Evolutionary conservation across 768 basidiomycete genomes (phyloP).

Genomic region (Phylloporus arenicola): DNA sequence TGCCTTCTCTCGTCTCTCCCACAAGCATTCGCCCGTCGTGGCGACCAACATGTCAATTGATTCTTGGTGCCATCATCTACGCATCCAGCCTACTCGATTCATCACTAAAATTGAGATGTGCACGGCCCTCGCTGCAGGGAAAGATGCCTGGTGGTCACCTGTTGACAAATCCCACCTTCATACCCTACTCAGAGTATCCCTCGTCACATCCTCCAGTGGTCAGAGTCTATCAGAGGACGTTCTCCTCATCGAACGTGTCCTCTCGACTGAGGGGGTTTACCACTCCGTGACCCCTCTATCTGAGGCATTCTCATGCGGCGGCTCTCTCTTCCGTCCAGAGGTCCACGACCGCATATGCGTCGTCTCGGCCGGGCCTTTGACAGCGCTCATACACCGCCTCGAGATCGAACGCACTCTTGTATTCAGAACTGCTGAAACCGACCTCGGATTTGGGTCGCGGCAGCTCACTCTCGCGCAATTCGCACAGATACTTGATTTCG

Average conservation of each 20-base stretch:
- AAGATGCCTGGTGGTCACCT: background rate
- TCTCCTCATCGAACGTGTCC: background rate
- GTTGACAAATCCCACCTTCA: background rate
- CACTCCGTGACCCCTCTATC: constrained; percentile 2
- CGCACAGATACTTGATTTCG: constrained; percentile 3
- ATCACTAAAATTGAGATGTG: constrained; percentile 13
- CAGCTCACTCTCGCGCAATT: constrained; percentile 3
- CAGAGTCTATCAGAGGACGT: background rate
- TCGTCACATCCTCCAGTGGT: background rate
- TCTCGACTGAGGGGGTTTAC: background rate
- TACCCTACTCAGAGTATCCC: constrained; percentile 1
- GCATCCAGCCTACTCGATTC: background rate
- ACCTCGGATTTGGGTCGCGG: background rate
- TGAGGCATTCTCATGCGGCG: background rate
- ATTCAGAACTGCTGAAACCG: background rate
- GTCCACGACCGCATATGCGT: constrained; percentile 8
- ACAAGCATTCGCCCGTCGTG: constrained; percentile 4
- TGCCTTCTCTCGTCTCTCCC: background rate
- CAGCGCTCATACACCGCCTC: background rate
- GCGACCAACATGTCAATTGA: constrained; percentile 4
- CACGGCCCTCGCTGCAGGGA: background rate
- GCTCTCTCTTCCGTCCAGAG: constrained; percentile 3
- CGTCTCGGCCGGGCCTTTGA: background rate
- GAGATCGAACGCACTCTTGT: constrained; percentile 8
- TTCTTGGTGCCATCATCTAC: constrained; percentile 1